Percentiles rank a stretch among this genome's conserved stretches.
phyloP scores from a whole-genome alignment of 208 protist genomes.

The Leishmania major region DNA sequence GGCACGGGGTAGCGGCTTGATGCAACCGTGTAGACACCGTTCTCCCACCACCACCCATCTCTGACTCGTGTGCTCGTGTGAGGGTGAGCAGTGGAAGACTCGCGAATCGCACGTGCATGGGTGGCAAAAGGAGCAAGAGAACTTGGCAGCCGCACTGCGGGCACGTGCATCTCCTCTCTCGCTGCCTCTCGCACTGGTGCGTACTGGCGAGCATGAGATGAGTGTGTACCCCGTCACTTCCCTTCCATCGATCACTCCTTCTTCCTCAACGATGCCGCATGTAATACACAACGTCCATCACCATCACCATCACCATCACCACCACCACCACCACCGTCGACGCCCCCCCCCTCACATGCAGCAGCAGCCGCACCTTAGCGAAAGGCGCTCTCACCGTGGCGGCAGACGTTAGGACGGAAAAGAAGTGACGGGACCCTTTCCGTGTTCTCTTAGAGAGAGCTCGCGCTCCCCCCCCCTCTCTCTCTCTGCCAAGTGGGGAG shows the following conservation, averaged over 20 bases:
- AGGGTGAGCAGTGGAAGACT: neutral
- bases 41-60: neutral
- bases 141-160: neutral
- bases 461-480: neutral
- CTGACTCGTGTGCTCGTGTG: neutral
- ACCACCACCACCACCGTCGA: too few species aligned
- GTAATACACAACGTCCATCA: too few species aligned
- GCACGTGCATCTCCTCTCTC: neutral
- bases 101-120: neutral
- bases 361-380: too few species aligned
- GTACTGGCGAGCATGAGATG: neutral
- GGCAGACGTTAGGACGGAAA: too few species aligned
- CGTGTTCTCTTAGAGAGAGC: too few species aligned
- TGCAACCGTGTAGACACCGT: neutral
- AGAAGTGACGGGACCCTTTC: too few species aligned
- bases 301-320: too few species aligned
- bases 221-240: neutral
- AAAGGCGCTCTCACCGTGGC: too few species aligned
- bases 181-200: neutral
- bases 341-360: too few species aligned
- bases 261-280: neutral
- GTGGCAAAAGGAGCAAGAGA: neutral
- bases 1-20: neutral
- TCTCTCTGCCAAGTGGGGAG: neutral
- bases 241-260: neutral